phyloP scores from a whole-genome alignment of 345 rosid genomes.

The Pistacia integerrima region DNA sequence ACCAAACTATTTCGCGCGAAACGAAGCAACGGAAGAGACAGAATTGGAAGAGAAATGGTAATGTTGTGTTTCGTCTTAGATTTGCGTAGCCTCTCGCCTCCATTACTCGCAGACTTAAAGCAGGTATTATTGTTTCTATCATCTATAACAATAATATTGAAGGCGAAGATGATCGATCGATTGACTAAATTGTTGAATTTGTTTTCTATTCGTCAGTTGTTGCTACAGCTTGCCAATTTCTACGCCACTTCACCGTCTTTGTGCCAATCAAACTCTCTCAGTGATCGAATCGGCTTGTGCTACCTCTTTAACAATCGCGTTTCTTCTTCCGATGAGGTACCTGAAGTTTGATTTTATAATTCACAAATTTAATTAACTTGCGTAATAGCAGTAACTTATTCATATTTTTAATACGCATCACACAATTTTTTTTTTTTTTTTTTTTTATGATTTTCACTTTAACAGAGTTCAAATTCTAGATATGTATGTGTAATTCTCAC shows the following conservation, averaged over 20 bases:
- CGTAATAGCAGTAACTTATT: neutral
- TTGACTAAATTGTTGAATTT: slow-evolving; percentile 22
- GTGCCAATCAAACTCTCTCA: slow-evolving; percentile 38
- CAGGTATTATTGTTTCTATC: slow-evolving; percentile 41
- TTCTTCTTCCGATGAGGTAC: slow-evolving; percentile 63
- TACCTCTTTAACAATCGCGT: slow-evolving; percentile 51
- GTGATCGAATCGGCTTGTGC: slow-evolving; percentile 69
- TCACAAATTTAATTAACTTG: neutral
- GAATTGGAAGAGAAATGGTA: slow-evolving; percentile 47
- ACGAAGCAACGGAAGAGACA: neutral
- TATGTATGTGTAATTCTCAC: neutral
- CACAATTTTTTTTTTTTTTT: neutral
- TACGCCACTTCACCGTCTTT: slow-evolving; percentile 51
- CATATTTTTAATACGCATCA: neutral
- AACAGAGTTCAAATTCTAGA: neutral
- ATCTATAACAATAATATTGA: neutral
- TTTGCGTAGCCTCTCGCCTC: slow-evolving; percentile 62
- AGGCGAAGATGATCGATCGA: neutral
- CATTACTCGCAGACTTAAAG: slow-evolving; percentile 58
- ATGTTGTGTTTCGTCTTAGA: slow-evolving; percentile 71
- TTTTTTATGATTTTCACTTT: neutral
- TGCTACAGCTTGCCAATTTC: slow-evolving; percentile 73
- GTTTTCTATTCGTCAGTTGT: slow-evolving; percentile 43
- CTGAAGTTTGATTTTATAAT: neutral
- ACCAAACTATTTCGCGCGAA: slow-evolving; percentile 17